phyloP scores from a whole-genome alignment of 345 rosid genomes.

The Dipteronia dyeriana region DNA sequence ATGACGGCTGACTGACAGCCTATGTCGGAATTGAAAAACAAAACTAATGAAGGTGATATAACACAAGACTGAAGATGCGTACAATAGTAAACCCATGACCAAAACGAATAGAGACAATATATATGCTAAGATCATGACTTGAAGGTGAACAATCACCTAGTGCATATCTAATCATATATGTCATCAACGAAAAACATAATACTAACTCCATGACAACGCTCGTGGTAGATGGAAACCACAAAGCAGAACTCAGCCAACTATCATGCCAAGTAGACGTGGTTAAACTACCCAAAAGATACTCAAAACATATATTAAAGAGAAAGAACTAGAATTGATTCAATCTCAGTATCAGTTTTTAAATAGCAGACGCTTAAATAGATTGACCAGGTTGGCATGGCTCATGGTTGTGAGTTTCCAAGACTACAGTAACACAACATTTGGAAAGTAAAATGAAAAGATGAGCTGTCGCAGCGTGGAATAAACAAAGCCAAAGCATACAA shows the following conservation, averaged over 20 bases:
- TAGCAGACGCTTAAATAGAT: neutral
- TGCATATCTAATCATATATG: neutral
- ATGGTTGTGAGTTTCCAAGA: neutral
- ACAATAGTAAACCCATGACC: neutral
- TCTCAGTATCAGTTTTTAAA: neutral
- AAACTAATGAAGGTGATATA: neutral
- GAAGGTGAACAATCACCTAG: slow-evolving; percentile 4
- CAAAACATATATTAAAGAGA: neutral
- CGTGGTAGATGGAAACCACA: neutral
- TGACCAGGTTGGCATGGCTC: neutral
- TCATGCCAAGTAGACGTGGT: neutral
- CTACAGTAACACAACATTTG: neutral
- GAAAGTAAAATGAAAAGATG: neutral
- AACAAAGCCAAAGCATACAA: neutral
- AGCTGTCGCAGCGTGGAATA: neutral
- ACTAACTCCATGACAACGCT: neutral
- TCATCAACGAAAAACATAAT: neutral
- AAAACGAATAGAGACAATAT: neutral
- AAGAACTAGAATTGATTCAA: neutral
- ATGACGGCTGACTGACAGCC: neutral
- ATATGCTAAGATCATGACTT: neutral
- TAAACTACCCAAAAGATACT: neutral
- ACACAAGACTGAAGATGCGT: neutral
- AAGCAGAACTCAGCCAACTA: neutral
- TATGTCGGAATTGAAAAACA: neutral